Percentiles rank a stretch among this genome's conserved stretches.
Conservation (phyloP, 768 basidiomycete species). For the Lentinula detonsa region DNA sequence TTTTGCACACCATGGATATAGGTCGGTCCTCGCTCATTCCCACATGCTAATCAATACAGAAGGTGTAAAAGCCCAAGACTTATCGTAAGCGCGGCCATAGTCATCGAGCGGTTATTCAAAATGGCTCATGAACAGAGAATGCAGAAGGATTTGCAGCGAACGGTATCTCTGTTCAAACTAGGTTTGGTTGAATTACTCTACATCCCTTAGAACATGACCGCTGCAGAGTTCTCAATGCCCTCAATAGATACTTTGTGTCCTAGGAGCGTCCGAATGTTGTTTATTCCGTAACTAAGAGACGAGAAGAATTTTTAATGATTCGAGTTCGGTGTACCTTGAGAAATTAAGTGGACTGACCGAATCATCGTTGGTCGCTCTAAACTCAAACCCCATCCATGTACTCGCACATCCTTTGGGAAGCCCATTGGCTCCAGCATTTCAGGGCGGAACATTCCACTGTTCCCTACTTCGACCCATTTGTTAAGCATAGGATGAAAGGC, state of each 20-base stretch:
- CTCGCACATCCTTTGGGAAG: conserved; percentile 91
- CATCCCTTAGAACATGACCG: conserved; percentile 75
- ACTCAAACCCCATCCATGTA: conserved; percentile 94
- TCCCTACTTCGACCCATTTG: conserved; percentile 97
- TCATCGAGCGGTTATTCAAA: no score
- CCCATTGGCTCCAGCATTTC: conserved; percentile 99
- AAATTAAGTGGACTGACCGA: conserved; percentile 46
- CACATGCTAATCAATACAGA: no score
- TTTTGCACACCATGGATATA: no score
- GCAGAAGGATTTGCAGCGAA: no score
- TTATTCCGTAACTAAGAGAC: conserved; percentile 79
- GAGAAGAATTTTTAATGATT: background rate
- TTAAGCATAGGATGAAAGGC: conserved; percentile 93
- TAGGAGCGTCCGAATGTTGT: conserved; percentile 92
- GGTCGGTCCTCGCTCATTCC: no score
- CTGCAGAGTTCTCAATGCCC: conserved; percentile 80
- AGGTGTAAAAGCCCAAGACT: no score
- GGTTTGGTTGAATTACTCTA: background rate
- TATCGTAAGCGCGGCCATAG: no score
- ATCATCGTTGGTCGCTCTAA: conserved; percentile 99
- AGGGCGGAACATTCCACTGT: conserved; percentile 99
- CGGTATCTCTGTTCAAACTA: no score
- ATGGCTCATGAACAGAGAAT: no score
- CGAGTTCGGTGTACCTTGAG: background rate
- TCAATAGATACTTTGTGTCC: conserved; percentile 97